Conservation (phyloP, 495 filamentous ascomycete genomes). For the Annulohypoxylon stygium region DNA sequence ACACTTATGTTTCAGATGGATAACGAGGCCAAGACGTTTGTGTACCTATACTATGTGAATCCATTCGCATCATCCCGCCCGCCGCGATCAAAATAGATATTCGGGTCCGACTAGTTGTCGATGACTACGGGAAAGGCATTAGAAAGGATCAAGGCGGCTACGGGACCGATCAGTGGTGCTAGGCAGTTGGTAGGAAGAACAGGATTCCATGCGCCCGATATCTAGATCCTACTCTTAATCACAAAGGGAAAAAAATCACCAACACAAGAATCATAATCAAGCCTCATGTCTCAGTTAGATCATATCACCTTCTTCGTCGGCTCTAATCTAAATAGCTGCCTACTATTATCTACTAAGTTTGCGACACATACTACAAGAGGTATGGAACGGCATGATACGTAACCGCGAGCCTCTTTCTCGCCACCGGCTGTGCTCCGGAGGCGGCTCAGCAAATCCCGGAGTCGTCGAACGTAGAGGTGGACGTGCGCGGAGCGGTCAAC, state of each 20-base stretch:
- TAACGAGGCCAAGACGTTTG: slow-evolving; percentile 1
- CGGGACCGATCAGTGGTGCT: background rate
- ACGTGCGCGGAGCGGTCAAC: slow-evolving; percentile 11
- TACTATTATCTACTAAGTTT: background rate
- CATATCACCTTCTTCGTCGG: background rate
- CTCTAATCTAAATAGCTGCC: background rate
- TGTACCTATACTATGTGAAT: background rate
- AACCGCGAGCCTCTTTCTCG: background rate
- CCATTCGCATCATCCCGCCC: slow-evolving; percentile 1
- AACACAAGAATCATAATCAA: background rate
- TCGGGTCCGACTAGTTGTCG: background rate
- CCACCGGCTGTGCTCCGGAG: background rate
- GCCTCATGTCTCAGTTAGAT: slow-evolving; percentile 1
- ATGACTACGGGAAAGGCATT: slow-evolving; percentile 1
- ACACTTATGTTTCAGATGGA: background rate
- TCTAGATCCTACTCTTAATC: background rate
- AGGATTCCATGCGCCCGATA: slow-evolving; percentile 8
- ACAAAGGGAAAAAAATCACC: background rate
- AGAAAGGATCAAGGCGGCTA: background rate
- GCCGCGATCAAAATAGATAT: background rate
- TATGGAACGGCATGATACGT: background rate
- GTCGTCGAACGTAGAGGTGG: background rate
- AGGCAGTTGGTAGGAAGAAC: background rate
- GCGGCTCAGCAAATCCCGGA: background rate
- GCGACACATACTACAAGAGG: slow-evolving; percentile 9